Conservation (phyloP, 2,329 filamentous ascomycete species). For the Calonectria pseudoreteaudii region DNA sequence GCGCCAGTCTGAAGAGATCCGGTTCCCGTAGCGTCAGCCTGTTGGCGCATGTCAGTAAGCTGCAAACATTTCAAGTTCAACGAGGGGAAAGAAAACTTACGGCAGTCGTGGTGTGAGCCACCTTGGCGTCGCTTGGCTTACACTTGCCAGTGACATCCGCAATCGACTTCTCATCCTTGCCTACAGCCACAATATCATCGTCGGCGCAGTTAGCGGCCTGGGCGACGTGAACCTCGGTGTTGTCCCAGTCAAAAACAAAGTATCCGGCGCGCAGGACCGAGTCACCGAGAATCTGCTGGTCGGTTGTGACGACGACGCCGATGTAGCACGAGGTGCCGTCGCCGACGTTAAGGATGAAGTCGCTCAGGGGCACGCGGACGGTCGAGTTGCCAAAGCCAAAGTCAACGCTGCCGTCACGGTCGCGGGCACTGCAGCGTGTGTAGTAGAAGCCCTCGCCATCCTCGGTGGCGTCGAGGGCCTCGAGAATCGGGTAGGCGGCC, state of each 20-base stretch:
- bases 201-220: slow-evolving; percentile 56
- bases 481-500: slow-evolving; percentile 57
- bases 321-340: slow-evolving; percentile 54
- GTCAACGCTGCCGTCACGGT: slow-evolving; percentile 55
- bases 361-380: slow-evolving; percentile 57
- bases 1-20: slow-evolving; percentile 29
- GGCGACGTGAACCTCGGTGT: slow-evolving; percentile 53
- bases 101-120: background rate
- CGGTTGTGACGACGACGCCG: slow-evolving; percentile 53
- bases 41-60: background rate
- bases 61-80: slow-evolving; percentile 20
- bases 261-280: slow-evolving; percentile 58
- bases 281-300: slow-evolving; percentile 58
- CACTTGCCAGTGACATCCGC: slow-evolving; percentile 51
- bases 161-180: slow-evolving; percentile 48
- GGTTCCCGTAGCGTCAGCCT: slow-evolving; percentile 15
- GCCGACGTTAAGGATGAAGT: slow-evolving; percentile 62
- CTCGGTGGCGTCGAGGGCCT: slow-evolving; percentile 54
- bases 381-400: slow-evolving; percentile 59
- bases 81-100: slow-evolving; percentile 9
- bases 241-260: slow-evolving; percentile 61
- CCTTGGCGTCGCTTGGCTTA: slow-evolving; percentile 43
- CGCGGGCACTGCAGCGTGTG: slow-evolving; percentile 56
- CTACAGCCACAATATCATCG: slow-evolving; percentile 52
- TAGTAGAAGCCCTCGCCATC: slow-evolving; percentile 57